Percentiles rank a stretch among this genome's conserved stretches.
phyloP scores from a whole-genome alignment of 2,329 filamentous ascomycete genomes.

The Curvularia eragrostidis region DNA sequence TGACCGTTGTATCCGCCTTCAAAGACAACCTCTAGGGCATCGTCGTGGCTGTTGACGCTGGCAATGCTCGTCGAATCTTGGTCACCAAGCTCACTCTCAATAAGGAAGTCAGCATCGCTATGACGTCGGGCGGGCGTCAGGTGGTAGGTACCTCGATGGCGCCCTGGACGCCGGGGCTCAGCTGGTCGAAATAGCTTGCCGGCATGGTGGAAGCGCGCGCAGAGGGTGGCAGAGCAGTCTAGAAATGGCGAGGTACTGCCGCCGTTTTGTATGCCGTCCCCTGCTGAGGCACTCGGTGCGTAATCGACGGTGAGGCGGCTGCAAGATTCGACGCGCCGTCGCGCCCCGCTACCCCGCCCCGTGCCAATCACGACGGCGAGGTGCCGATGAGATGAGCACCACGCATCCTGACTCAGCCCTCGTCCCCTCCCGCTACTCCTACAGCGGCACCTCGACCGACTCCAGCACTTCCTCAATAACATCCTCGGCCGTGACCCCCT shows the following conservation, averaged over 20 bases:
- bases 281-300: slow-evolving; percentile 9
- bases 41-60: slow-evolving; percentile 45
- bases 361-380: slow-evolving; percentile 26
- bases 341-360: slow-evolving; percentile 25
- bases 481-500: slow-evolving; percentile 62
- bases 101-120: slow-evolving; percentile 44
- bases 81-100: slow-evolving; percentile 41
- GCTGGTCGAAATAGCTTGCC: slow-evolving; percentile 30
- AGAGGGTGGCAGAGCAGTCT: slow-evolving; percentile 8
- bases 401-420: slow-evolving; percentile 37
- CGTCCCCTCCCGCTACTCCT: slow-evolving; percentile 10
- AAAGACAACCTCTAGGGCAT: slow-evolving; percentile 63
- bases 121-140: slow-evolving; percentile 24
- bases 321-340: slow-evolving; percentile 16
- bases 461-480: slow-evolving; percentile 66
- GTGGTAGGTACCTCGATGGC: slow-evolving; percentile 38
- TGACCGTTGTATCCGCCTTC: slow-evolving; percentile 56
- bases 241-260: not conserved
- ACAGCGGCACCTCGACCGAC: slow-evolving; percentile 63
- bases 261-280: slow-evolving; percentile 12
- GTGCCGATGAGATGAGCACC: slow-evolving; percentile 33
- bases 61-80: slow-evolving; percentile 38
- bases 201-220: slow-evolving; percentile 23
- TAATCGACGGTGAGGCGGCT: slow-evolving; percentile 5
- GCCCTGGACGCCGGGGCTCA: slow-evolving; percentile 22